Conservation (phyloP, 176 grass and related monocot genomes). For the Secale cereale region DNA sequence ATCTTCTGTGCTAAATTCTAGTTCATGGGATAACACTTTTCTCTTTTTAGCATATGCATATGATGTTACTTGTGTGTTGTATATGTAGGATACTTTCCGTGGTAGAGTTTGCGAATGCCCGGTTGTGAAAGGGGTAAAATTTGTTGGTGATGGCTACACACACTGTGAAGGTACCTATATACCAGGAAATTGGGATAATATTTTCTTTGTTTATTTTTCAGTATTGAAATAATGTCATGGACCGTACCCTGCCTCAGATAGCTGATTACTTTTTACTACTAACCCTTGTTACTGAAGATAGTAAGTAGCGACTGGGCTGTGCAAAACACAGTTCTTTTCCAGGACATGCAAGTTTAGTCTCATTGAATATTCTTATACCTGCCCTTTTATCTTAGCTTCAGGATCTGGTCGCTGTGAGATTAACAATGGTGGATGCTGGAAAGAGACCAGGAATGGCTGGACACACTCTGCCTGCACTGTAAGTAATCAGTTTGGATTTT, state of each 20-base stretch:
- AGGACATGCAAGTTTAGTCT: not conserved
- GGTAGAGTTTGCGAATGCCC: constrained; percentile 93
- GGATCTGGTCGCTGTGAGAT: constrained; percentile 87
- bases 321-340: not conserved
- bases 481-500: constrained; percentile 19
- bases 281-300: not conserved
- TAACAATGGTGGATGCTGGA: constrained; percentile 96
- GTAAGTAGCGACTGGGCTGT: not conserved
- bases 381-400: constrained; percentile 53
- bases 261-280: not conserved
- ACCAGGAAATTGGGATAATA: not conserved
- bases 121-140: constrained; percentile 77
- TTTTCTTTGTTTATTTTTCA: not conserved
- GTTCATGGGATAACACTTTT: not conserved
- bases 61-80: not conserved
- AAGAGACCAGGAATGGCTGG: constrained; percentile 60
- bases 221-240: not conserved
- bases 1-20: constrained; percentile 11
- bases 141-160: constrained; percentile 91
- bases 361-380: not conserved
- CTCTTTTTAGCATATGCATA: constrained; percentile 18
- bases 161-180: constrained; percentile 89
- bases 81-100: constrained; percentile 86
- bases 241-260: not conserved
- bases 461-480: constrained; percentile 79